Percentiles rank a stretch among this genome's conserved stretches.
Evolutionary conservation across 257 asterid genomes (phyloP).

Genomic region (Linderniella brevidens): DNA sequence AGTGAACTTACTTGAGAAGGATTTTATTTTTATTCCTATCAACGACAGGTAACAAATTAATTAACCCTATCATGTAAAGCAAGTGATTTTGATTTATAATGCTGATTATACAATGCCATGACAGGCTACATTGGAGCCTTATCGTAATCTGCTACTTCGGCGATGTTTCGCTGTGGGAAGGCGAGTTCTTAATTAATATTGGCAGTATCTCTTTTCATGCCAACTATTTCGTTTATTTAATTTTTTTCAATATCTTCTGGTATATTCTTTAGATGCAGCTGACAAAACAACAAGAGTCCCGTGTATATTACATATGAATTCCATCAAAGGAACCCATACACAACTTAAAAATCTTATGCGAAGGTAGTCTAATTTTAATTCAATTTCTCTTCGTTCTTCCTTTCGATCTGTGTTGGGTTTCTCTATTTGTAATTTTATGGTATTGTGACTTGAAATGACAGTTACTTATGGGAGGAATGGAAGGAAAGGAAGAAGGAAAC

Average conservation of each 20-base stretch:
- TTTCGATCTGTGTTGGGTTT: neutral
- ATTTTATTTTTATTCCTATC: slow-evolving; percentile 79
- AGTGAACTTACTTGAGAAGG: slow-evolving; percentile 76
- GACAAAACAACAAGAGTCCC: slow-evolving; percentile 29
- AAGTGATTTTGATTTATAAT: neutral
- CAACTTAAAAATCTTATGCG: slow-evolving; percentile 46
- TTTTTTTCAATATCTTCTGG: too few relatives aligned
- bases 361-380: slow-evolving; percentile 14
- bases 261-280: slow-evolving; percentile 24
- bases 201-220: neutral
- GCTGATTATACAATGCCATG: slow-evolving; percentile 16
- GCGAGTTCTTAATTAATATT: slow-evolving; percentile 35
- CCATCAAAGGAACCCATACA: slow-evolving; percentile 32
- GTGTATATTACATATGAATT: slow-evolving; percentile 53
- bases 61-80: neutral
- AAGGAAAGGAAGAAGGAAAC: slow-evolving; percentile 63
- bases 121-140: slow-evolving; percentile 95
- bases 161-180: slow-evolving; percentile 43
- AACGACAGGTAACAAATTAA: slow-evolving; percentile 60
- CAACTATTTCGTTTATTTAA: too few relatives aligned
- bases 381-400: neutral
- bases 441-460: slow-evolving; percentile 19
- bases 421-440: neutral
- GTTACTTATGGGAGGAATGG: slow-evolving; percentile 96
- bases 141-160: slow-evolving; percentile 79